Conservation (phyloP, 2,329 filamentous ascomycete species). For the Botrytis hyacinthi region DNA sequence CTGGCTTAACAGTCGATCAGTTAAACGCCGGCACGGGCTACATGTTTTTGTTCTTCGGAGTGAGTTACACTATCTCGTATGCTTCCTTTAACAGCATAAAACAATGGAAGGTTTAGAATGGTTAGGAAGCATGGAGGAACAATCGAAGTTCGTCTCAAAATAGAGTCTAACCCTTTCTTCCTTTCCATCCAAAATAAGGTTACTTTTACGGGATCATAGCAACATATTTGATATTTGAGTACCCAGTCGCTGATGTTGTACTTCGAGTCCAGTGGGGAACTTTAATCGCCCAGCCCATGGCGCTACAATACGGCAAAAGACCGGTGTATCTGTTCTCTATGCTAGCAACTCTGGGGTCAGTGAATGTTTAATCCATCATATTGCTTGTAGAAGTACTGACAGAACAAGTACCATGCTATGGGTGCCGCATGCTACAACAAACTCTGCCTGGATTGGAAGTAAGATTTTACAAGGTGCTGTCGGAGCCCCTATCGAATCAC, state of each 20-base stretch:
- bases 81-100: neutral
- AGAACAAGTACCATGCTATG: conserved; percentile 40
- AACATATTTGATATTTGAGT: neutral
- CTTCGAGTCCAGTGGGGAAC: conserved; percentile 50
- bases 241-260: neutral
- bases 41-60: conserved; percentile 46
- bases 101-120: no score
- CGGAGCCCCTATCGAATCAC: conserved; percentile 34
- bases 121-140: neutral
- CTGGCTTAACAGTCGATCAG: conserved; percentile 45
- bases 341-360: conserved; percentile 37
- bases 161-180: neutral
- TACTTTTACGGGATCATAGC: neutral
- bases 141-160: neutral
- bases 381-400: neutral
- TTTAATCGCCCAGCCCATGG: conserved; percentile 53
- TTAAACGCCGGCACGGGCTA: conserved; percentile 51
- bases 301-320: conserved; percentile 48
- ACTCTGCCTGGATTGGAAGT: conserved; percentile 40
- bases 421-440: conserved; percentile 38
- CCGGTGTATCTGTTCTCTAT: conserved; percentile 32
- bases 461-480: conserved; percentile 35
- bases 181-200: neutral
- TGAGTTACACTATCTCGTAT: conserved; percentile 4
- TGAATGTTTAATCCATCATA: neutral